A percentile compares a stretch with the other conserved stretches of the same genome.
These are phyloP conservation scores for Gyromitra esculenta DNA, from an alignment of 2,329 filamentous ascomycete species.

Conservation along the genomic window DNA sequence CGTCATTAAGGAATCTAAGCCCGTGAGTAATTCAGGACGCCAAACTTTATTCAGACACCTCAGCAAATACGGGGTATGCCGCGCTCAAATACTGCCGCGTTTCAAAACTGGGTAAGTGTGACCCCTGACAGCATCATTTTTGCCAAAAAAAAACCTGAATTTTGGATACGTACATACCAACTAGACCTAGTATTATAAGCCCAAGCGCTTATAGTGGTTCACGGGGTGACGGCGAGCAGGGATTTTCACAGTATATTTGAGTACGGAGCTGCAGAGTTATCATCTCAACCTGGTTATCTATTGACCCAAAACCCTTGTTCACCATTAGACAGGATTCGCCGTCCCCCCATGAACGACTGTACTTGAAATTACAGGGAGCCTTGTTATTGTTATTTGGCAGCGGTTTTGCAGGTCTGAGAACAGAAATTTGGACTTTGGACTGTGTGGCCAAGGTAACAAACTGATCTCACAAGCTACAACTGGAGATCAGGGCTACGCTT, in stretches of 20 bases:
- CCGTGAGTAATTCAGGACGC: constrained; percentile 4
- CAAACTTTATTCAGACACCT: constrained; percentile 41
- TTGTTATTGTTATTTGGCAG: not conserved
- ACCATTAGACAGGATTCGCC: too few species aligned
- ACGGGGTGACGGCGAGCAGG: too few species aligned
- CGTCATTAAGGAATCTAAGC: not conserved
- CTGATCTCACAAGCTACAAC: constrained; percentile 5
- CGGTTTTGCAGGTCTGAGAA: not conserved
- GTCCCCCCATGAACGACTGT: too few species aligned
- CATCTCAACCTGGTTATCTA: too few species aligned
- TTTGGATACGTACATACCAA: not conserved
- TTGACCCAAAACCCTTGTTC: too few species aligned
- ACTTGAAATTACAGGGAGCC: not conserved
- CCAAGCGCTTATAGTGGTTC: not conserved
- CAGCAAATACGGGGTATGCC: constrained; percentile 7
- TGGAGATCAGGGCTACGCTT: constrained; percentile 20
- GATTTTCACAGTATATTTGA: too few species aligned
- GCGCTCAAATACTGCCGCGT: not conserved
- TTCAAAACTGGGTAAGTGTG: constrained; percentile 12
- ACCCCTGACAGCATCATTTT: not conserved
- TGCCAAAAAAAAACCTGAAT: constrained; percentile 20
- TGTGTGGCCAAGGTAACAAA: constrained; percentile 15
- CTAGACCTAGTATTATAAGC: not conserved
- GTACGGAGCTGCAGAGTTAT: too few species aligned
- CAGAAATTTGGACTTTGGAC: constrained; percentile 3